Evolutionary conservation across 2,329 filamentous ascomycete species (phyloP), one percentile per base, ranked within the genome.

Genomic region (Macroventuria anomochaeta): DNA sequence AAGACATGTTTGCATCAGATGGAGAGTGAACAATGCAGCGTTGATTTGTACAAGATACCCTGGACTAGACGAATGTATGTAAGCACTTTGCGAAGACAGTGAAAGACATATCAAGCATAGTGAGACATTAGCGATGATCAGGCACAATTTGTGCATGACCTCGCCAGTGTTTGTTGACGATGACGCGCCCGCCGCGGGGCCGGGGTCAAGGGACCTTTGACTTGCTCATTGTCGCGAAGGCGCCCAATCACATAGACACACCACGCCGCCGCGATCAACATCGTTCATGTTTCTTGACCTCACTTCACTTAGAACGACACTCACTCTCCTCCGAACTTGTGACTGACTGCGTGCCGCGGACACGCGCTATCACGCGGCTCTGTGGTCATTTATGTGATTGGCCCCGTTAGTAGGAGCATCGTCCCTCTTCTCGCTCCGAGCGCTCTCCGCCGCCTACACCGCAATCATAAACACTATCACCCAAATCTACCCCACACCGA

Each of bases 1-100:
- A 74, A 53, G 74, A 76, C 52, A 75, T 76, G 72, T 76, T 76
- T 62, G 71, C 64, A 11, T 67, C 68, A 10, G 70, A 73, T 18
- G 67, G 59, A 29, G 66, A 70, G 28, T 68, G 50, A 64, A 20
- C 20, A 10, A 20, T 7, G 34, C n/a, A 15, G 31, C n/a, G 31
- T 33, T 33, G 12, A 23, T 20, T 46, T 41, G 51, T 37, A 54
- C 39, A 49, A 50, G 55, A 61, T 61, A 58, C 51, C 57, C 57
- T 59, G 57, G 53, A 49, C 15, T 41, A 42, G 33, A 44, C 13
- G 36, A 37, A 33, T 8, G 34, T 23, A 20, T 12, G 6, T n/a
- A 12, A 31, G 17, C 1, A 20, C 18, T 31, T 18, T 25, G 26
- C 20, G 18, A 17, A 18, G 29, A 28, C 21, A 5, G 6, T n/a